These are phyloP conservation scores for Zasmidium citrigriseum DNA, from an alignment of 2,329 filamentous ascomycete genomes.

Conservation along the genomic window DNA sequence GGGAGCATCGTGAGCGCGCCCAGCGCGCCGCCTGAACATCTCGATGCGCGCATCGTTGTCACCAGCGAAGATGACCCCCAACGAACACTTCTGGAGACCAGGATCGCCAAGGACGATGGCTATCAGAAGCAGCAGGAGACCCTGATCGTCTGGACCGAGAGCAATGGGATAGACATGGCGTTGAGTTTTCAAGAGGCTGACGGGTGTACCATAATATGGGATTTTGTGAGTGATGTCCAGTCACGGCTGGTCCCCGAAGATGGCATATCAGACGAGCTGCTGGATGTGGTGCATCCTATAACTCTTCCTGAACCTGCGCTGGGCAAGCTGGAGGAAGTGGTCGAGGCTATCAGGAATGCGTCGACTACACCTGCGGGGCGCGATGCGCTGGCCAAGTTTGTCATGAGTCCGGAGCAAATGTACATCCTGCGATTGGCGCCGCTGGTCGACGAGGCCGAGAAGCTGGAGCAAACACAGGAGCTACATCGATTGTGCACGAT, in stretches of 20 bases:
- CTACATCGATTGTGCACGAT: slow-evolving; percentile 94
- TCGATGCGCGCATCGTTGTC: slow-evolving; percentile 82
- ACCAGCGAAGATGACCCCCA: slow-evolving; percentile 90
- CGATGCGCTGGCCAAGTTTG: slow-evolving; percentile 83
- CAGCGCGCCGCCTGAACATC: slow-evolving; percentile 54
- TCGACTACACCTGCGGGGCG: slow-evolving; percentile 74
- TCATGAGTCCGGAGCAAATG: slow-evolving; percentile 69
- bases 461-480: slow-evolving; percentile 82
- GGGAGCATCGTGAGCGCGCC: slow-evolving; percentile 64
- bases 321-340: slow-evolving; percentile 80
- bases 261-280: slow-evolving; percentile 81
- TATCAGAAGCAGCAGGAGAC: slow-evolving; percentile 99
- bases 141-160: slow-evolving; percentile 96
- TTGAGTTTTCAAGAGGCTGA: slow-evolving; percentile 97
- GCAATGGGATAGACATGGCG: slow-evolving; percentile 91
- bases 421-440: slow-evolving; percentile 87
- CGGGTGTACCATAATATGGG: slow-evolving; percentile 91
- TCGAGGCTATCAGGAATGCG: slow-evolving; percentile 77
- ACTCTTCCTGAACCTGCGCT: slow-evolving; percentile 77
- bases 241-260: slow-evolving; percentile 74
- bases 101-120: slow-evolving; percentile 88
- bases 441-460: slow-evolving; percentile 84
- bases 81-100: slow-evolving; percentile 81
- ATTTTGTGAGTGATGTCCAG: slow-evolving; percentile 86
- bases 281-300: slow-evolving; percentile 71